Evolutionary conservation across 2,329 filamentous ascomycete species (phyloP), one percentile per base, ranked within the genome.

Genomic region (Xylariales sp.): DNA sequence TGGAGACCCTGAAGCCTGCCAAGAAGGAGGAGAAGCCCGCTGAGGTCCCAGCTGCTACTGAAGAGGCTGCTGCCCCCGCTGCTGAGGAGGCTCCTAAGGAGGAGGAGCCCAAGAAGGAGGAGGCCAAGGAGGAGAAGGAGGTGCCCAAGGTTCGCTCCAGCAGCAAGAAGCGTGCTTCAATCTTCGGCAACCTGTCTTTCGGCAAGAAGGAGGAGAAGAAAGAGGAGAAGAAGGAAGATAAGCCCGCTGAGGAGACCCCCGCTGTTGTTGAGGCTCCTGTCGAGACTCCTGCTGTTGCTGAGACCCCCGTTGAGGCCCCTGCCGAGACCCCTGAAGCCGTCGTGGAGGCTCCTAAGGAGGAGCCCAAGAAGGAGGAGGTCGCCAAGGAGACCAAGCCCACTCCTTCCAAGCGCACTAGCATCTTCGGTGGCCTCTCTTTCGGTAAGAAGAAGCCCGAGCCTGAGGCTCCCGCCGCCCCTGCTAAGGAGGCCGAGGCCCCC

Each of bases 1-100:
- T 93, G 15, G 85, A 89, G 69, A 83, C 82, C 57, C 67, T 78
- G 51, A 78, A 78, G 65, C 74, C 72, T 25, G 54, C 52, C 37
- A 60, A 61, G 49, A 65, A 67, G 60, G 69, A 74, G 60, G 62
- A 67, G 51, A 66, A 65, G 57, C 55, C 63, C 33, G 56, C 55
- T 40, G 60, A 50, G 23, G 60, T 51, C 23, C 63, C 66, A 50
- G 58, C 60, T 50, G 52, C 61, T 21, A 67, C 65, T 44, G 62
- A 64, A 46, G 46, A 53, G 50, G 42, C 46, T 25, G 40, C 49
- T 35, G n/a, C n/a, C n/a, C n/a, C n/a, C n/a, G 8, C 23, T 8
- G 59, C 60, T 40, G 54, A 50, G 45, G 55, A 65, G 33, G 51
- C 56, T 29, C 25, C 45, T 33, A 56, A 59, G 48, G 60, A 60